These are phyloP conservation scores for Psophocarpus tetragonolobus DNA, from an alignment of 306 rosid species.

Conservation along the genomic window DNA sequence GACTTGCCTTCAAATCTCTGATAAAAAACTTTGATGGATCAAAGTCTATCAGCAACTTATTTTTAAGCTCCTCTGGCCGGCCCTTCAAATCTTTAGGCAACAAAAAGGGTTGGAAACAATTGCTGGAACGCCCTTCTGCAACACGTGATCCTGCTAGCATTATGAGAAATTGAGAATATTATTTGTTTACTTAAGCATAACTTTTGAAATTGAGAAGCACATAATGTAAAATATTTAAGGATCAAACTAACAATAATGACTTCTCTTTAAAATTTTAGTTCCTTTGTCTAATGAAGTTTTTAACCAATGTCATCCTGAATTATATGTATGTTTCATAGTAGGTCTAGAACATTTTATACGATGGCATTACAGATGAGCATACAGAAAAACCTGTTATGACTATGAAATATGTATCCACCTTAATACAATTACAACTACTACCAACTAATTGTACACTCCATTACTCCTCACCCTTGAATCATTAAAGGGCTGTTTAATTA, in stretches of 20 bases:
- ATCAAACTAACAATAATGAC: not conserved
- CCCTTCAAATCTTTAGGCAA: constrained; percentile 69
- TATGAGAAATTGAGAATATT: constrained; percentile 18
- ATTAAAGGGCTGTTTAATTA: not conserved
- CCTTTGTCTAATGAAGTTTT: not conserved
- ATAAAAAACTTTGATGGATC: constrained; percentile 76
- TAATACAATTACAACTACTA: not conserved
- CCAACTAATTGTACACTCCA: constrained; percentile 1
- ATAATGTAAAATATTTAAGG: not conserved
- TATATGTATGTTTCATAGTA: not conserved
- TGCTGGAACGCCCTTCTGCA: constrained; percentile 68
- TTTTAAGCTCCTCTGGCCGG: constrained; percentile 57
- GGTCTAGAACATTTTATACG: not conserved
- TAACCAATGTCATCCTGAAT: not conserved
- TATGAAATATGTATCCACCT: constrained; percentile 13
- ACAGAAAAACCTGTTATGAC: constrained; percentile 5
- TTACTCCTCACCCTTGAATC: not conserved
- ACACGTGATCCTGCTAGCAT: constrained; percentile 62
- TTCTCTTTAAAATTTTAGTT: not conserved
- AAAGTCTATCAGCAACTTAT: constrained; percentile 73
- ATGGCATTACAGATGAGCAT: not conserved
- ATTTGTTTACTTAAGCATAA: constrained; percentile 19
- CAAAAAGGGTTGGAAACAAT: constrained; percentile 69
- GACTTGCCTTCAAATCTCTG: constrained; percentile 79
- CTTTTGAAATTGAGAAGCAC: constrained; percentile 1